Evolutionary conservation across 306 rosid genomes (phyloP).

Genomic region (Cicer judaicum): DNA sequence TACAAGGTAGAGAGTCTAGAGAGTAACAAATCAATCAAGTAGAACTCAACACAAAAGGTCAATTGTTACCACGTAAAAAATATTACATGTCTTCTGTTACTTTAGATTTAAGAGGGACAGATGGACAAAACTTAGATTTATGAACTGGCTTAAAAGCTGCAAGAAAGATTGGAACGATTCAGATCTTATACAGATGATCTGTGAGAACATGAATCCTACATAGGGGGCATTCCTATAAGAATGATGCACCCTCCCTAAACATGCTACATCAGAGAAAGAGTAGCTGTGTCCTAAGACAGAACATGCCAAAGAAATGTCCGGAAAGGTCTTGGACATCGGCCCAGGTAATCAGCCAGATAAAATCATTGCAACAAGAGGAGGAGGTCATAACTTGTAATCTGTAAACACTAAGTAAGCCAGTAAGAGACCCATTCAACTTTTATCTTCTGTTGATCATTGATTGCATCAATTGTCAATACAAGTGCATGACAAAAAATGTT

Average conservation of each 20-base stretch:
- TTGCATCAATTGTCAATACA: neutral
- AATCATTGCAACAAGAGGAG: too few relatives aligned
- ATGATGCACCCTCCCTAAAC: neutral
- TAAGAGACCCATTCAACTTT: neutral
- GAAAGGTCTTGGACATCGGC: neutral
- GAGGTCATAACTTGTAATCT: slow-evolving; percentile 1
- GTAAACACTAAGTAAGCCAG: neutral
- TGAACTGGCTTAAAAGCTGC: neutral
- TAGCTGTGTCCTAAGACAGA: neutral
- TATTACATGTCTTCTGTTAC: too few relatives aligned
- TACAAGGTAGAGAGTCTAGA: neutral
- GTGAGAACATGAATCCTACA: neutral
- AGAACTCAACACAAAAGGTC: neutral
- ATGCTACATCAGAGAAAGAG: neutral
- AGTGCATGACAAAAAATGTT: neutral
- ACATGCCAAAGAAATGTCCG: too few relatives aligned
- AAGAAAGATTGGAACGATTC: neutral
- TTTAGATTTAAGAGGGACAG: too few relatives aligned
- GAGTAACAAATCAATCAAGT: neutral
- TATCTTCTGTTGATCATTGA: neutral
- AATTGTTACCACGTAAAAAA: neutral
- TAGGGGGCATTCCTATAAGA: neutral
- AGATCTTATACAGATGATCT: neutral
- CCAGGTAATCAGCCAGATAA: neutral
- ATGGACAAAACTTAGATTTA: too few relatives aligned